Evolutionary conservation across 768 basidiomycete genomes (phyloP).

Genomic region (Hypholoma fasciculare): DNA sequence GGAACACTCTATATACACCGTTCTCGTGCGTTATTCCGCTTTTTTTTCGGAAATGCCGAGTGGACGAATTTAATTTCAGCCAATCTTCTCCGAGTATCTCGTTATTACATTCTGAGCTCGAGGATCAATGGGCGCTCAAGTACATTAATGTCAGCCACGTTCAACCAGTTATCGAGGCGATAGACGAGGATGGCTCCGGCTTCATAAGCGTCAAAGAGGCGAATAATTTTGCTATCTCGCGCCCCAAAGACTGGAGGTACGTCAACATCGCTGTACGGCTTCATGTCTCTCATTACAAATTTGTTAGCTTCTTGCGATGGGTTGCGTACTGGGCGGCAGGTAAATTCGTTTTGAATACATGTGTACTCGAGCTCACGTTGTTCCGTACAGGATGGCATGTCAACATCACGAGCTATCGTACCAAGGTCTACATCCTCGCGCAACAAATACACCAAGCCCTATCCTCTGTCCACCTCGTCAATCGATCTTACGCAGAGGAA

Average conservation of each 20-base stretch:
- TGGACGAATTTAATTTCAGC: too few relatives aligned
- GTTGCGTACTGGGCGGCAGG: slow-evolving; percentile 28
- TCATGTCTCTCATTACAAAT: too few relatives aligned
- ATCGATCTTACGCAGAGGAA: slow-evolving; percentile 12
- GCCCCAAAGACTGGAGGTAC: slow-evolving; percentile 21
- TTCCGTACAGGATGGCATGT: slow-evolving; percentile 16
- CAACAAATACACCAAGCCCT: slow-evolving; percentile 12
- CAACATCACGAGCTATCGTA: slow-evolving; percentile 17
- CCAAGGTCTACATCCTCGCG: slow-evolving; percentile 14
- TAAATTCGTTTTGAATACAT: too few relatives aligned
- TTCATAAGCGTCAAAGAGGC: slow-evolving; percentile 28
- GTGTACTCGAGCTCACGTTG: too few relatives aligned
- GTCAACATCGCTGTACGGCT: too few relatives aligned
- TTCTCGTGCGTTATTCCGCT: background rate
- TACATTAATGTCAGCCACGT: slow-evolving; percentile 26
- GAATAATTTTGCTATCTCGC: slow-evolving; percentile 21
- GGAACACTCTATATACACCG: background rate
- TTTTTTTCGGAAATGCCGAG: too few relatives aligned
- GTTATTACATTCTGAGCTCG: background rate
- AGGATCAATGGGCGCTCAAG: slow-evolving; percentile 20
- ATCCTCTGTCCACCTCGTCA: slow-evolving; percentile 11
- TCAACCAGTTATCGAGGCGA: slow-evolving; percentile 25
- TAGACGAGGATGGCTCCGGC: slow-evolving; percentile 28
- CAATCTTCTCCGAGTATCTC: too few relatives aligned
- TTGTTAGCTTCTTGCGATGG: slow-evolving; percentile 21